Evolutionary conservation across 768 basidiomycete genomes (phyloP).

Genomic region (Termitomyces sp.): DNA sequence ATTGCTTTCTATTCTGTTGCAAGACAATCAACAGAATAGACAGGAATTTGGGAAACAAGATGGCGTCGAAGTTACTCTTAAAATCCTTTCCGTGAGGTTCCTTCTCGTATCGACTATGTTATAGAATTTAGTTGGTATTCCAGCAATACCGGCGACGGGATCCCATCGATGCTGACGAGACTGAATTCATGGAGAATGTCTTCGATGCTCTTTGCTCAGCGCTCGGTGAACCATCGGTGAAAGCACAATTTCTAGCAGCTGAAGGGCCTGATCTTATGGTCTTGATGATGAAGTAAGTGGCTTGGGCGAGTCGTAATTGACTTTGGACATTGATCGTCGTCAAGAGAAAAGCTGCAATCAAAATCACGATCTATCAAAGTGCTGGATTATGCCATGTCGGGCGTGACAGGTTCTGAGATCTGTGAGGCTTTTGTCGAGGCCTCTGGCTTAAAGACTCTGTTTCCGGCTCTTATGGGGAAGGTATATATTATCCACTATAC

Average conservation of each 20-base stretch:
- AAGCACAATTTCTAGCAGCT: constrained; percentile 75
- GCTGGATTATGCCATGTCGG: constrained; percentile 87
- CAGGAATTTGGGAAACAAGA: constrained; percentile 63
- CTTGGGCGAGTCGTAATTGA: constrained; percentile 4
- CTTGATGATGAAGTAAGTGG: constrained; percentile 88
- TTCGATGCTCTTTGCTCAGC: constrained; percentile 89
- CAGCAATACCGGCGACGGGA: constrained; percentile 87
- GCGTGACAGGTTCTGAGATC: constrained; percentile 54
- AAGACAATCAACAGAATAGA: constrained; percentile 65
- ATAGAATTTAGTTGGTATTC: not conserved
- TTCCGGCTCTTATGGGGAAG: constrained; percentile 93
- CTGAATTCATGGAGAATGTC: constrained; percentile 97
- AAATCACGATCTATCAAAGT: constrained; percentile 85
- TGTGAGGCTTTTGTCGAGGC: constrained; percentile 88
- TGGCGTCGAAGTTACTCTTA: constrained; percentile 73
- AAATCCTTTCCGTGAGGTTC: constrained; percentile 72
- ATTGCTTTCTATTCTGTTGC: constrained; percentile 84
- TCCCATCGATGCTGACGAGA: constrained; percentile 82
- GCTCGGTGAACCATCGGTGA: constrained; percentile 72
- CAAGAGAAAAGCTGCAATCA: constrained; percentile 77
- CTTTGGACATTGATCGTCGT: not conserved
- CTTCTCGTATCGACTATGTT: not conserved
- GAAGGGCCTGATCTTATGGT: constrained; percentile 98
- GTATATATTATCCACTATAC: constrained; percentile 27
- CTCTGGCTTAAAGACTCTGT: constrained; percentile 83